Percentiles rank a stretch among this genome's conserved stretches.
Evolutionary conservation across 306 rosid genomes (phyloP).

Genomic region (Leucaena leucocephala): DNA sequence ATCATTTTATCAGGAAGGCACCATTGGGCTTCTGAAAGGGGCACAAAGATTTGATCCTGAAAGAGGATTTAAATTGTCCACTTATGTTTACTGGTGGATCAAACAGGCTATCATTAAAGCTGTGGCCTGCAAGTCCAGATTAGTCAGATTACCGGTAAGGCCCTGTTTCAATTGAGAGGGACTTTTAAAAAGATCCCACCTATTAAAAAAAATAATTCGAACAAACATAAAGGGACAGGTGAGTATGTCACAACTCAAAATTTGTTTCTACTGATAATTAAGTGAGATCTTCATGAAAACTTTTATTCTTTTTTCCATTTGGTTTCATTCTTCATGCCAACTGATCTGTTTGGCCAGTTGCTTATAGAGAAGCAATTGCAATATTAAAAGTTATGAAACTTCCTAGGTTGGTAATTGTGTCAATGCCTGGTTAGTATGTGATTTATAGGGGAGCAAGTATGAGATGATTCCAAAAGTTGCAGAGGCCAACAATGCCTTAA

Average conservation of each 20-base stretch:
- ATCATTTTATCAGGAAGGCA: constrained; percentile 67
- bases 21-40: constrained; percentile 80
- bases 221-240: not conserved
- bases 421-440: constrained; percentile 69
- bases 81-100: constrained; percentile 93
- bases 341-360: not conserved
- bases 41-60: constrained; percentile 75
- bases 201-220: not conserved
- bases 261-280: not conserved
- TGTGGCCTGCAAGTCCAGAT: constrained; percentile 66
- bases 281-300: not conserved
- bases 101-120: constrained; percentile 79
- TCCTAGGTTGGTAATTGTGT: constrained; percentile 53
- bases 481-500: constrained; percentile 56
- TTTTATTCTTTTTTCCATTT: no score
- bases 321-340: not conserved
- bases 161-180: constrained; percentile 13
- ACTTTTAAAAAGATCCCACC: not conserved
- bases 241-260: not conserved
- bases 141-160: constrained; percentile 81
- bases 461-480: constrained; percentile 65
- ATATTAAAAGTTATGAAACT: not conserved
- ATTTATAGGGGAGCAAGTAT: constrained; percentile 61
- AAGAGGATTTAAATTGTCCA: constrained; percentile 72
- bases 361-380: not conserved